Percentiles rank a stretch among this genome's conserved stretches.
Evolutionary conservation across 257 asterid genomes (phyloP).

Genomic region (Penstemon eatonii): DNA sequence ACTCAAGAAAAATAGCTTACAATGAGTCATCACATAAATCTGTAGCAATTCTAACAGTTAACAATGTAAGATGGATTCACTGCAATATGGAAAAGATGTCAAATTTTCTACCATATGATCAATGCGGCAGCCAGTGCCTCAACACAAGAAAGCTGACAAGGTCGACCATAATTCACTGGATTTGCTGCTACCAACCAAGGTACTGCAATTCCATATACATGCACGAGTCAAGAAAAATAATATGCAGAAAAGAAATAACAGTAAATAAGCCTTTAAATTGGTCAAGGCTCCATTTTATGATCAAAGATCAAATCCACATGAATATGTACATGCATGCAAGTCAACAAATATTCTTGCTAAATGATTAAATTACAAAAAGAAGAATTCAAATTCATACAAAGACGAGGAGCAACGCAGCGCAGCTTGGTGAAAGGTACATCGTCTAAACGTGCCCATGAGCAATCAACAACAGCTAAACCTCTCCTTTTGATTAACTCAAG

Average conservation of each 20-base stretch:
- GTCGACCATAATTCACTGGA: constrained; percentile 97
- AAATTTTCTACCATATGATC: constrained; percentile 69
- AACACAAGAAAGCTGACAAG: constrained; percentile 94
- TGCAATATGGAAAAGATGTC: background rate
- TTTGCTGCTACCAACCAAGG: constrained; percentile 99
- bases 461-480: constrained; percentile 95
- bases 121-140: constrained; percentile 98
- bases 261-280: background rate
- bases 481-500: constrained; percentile 61
- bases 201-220: constrained; percentile 49
- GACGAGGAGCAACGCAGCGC: constrained; percentile 96
- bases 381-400: constrained; percentile 53
- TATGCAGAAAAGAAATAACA: constrained; percentile 4
- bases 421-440: constrained; percentile 96
- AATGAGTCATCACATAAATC: background rate
- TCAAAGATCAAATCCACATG: constrained; percentile 6
- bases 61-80: constrained; percentile 1
- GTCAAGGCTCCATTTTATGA: background rate
- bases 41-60: constrained; percentile 9
- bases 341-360: background rate
- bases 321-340: constrained; percentile 4
- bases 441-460: constrained; percentile 96
- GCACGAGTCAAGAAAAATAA: constrained; percentile 23
- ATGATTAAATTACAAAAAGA: constrained; percentile 12
- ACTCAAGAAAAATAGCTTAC: background rate